Evolutionary conservation across 257 asterid genomes (phyloP).

Genomic region (Capsicum chinense): DNA sequence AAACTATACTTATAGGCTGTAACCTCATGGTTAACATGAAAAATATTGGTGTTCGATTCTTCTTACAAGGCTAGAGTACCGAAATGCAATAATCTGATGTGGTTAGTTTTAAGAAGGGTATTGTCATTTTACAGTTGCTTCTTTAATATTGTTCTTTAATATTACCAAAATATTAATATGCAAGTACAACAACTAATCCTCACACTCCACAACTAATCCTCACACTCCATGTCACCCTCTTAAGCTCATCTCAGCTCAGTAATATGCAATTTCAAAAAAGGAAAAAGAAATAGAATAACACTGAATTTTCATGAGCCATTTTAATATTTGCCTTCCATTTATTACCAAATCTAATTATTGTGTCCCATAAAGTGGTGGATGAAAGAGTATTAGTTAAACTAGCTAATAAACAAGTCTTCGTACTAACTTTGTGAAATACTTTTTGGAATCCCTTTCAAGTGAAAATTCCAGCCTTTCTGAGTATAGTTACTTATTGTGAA

Average conservation of each 20-base stretch:
- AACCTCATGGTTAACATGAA: background rate
- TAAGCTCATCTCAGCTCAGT: background rate
- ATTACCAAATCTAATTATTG: background rate
- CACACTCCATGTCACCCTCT: background rate
- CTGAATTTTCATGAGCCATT: background rate
- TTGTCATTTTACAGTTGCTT: background rate
- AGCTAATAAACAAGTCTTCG: background rate
- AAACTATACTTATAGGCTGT: background rate
- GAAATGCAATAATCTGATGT: background rate
- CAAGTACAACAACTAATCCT: slow-evolving; percentile 5
- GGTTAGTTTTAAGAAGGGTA: slow-evolving; percentile 1
- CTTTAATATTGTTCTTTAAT: slow-evolving; percentile 4
- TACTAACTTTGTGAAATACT: background rate
- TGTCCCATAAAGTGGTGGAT: slow-evolving; percentile 10
- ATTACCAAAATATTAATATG: too few species aligned
- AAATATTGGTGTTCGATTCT: background rate
- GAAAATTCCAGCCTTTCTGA: background rate
- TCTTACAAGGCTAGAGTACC: background rate
- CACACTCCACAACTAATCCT: background rate
- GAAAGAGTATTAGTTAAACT: background rate
- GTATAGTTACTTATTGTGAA: background rate
- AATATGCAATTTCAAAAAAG: background rate
- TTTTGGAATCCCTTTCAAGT: background rate
- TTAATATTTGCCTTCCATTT: background rate
- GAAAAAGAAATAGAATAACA: background rate